A percentile compares a stretch with the other conserved stretches of the same genome.
Conservation (phyloP, 106 monocot genomes). For the Phalaenopsis equestris region DNA sequence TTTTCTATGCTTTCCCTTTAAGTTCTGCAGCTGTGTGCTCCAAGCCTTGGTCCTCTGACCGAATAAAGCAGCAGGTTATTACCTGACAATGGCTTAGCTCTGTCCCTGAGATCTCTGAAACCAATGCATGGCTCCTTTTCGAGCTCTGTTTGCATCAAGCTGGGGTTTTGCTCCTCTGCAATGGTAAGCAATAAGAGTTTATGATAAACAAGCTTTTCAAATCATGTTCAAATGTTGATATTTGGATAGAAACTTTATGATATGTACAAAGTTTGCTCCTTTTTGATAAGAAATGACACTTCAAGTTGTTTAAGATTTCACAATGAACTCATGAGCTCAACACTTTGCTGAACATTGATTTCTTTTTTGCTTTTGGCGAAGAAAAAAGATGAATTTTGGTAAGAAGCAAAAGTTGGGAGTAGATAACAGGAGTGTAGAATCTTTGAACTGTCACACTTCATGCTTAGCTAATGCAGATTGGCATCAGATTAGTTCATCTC, state of each 20-base stretch:
- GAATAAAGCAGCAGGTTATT: not conserved
- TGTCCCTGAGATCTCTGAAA: slow-evolving; percentile 21
- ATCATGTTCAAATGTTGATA: not conserved
- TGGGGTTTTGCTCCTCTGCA: not conserved
- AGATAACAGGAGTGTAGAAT: slow-evolving; percentile 27
- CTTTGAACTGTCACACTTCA: slow-evolving; percentile 5
- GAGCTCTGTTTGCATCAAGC: slow-evolving; percentile 6
- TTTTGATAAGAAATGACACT: not conserved
- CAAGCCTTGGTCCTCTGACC: not conserved
- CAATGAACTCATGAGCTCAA: too few relatives aligned
- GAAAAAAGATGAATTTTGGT: slow-evolving; percentile 29
- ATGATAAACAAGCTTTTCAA: not conserved
- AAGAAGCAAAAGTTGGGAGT: slow-evolving; percentile 33
- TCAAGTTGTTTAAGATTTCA: too few relatives aligned
- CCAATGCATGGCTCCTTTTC: slow-evolving; percentile 22
- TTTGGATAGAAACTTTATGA: not conserved
- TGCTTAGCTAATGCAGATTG: not conserved
- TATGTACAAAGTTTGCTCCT: not conserved
- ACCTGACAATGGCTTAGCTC: not conserved
- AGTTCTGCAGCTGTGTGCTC: slow-evolving; percentile 10
- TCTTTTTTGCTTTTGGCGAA: not conserved
- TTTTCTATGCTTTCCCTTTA: slow-evolving; percentile 26
- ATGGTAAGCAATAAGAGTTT: not conserved
- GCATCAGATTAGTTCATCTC: slow-evolving; percentile 14
- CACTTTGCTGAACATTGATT: not conserved